Evolutionary conservation across 768 basidiomycete genomes (phyloP).

Genomic region (Clathrus columnatus): DNA sequence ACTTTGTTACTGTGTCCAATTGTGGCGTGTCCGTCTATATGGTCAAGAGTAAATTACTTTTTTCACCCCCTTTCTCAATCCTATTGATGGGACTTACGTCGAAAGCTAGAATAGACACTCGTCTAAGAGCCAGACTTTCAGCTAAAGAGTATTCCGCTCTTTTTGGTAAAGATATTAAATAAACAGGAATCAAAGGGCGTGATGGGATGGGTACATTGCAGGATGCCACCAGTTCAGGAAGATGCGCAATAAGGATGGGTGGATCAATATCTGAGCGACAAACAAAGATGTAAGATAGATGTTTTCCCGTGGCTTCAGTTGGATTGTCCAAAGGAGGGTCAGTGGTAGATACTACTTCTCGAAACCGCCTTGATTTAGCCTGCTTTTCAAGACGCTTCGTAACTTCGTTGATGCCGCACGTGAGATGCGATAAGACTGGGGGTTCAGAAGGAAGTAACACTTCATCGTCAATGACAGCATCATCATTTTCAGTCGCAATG

Average conservation of each 20-base stretch:
- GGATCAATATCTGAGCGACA: slow-evolving; percentile 74
- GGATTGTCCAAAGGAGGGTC: slow-evolving; percentile 9
- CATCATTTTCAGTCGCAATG: background rate
- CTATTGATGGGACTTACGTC: slow-evolving; percentile 40
- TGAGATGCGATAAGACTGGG: slow-evolving; percentile 37
- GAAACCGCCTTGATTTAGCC: slow-evolving; percentile 25
- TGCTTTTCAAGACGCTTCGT: slow-evolving; percentile 64
- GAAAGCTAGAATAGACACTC: slow-evolving; percentile 58
- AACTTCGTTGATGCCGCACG: slow-evolving; percentile 72
- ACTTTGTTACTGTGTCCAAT: slow-evolving; percentile 24
- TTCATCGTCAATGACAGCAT: background rate
- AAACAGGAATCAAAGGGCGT: slow-evolving; percentile 28
- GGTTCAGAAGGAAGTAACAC: slow-evolving; percentile 22
- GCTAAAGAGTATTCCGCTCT: slow-evolving; percentile 59
- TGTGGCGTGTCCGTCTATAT: slow-evolving; percentile 27
- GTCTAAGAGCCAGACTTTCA: slow-evolving; percentile 51
- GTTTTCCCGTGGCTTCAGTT: slow-evolving; percentile 16
- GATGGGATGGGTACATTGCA: slow-evolving; percentile 44
- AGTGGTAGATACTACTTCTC: slow-evolving; percentile 6
- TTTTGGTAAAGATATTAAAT: slow-evolving; percentile 55
- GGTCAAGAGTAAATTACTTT: background rate
- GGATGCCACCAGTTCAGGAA: slow-evolving; percentile 69
- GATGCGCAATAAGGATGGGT: slow-evolving; percentile 57
- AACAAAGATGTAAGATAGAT: slow-evolving; percentile 41
- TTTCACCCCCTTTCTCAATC: too few species aligned